phyloP scores from a whole-genome alignment of 805 yeast species.

The Novakomyces olei region DNA sequence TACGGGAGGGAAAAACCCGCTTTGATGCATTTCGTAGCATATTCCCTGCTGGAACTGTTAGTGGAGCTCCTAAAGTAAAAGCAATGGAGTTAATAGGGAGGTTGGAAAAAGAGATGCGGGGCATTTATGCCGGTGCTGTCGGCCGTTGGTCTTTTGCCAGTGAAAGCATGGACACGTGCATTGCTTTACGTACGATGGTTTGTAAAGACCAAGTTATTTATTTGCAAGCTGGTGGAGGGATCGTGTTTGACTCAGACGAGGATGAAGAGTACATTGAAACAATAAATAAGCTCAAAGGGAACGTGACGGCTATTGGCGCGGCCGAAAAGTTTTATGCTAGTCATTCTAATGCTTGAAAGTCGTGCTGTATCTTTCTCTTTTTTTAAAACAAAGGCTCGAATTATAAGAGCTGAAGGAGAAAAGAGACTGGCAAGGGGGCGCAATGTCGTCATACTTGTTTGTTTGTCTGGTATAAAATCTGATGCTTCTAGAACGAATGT shows the following conservation, averaged over 20 bases:
- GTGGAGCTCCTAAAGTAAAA: slow-evolving; percentile 93
- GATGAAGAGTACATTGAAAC: slow-evolving; percentile 90
- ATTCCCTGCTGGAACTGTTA: slow-evolving; percentile 97
- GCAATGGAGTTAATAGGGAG: slow-evolving; percentile 92
- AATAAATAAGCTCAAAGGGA: slow-evolving; percentile 90
- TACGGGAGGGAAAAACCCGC: slow-evolving; percentile 63
- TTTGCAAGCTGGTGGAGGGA: slow-evolving; percentile 97
- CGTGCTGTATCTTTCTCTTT: too few relatives aligned
- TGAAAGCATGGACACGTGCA: slow-evolving; percentile 90
- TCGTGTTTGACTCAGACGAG: slow-evolving; percentile 85
- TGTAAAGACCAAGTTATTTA: slow-evolving; percentile 76
- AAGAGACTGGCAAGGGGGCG: too few relatives aligned
- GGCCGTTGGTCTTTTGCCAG: slow-evolving; percentile 96
- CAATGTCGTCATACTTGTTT: too few relatives aligned
- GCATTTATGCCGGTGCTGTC: slow-evolving; percentile 96
- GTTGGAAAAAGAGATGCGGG: slow-evolving; percentile 76
- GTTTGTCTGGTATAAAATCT: too few relatives aligned
- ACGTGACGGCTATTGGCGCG: slow-evolving; percentile 70
- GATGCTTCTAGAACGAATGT: too few relatives aligned
- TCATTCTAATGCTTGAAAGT: too few relatives aligned
- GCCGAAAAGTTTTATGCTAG: slow-evolving; percentile 69
- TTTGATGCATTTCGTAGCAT: slow-evolving; percentile 95
- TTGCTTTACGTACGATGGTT: slow-evolving; percentile 93
- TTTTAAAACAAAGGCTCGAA: too few relatives aligned
- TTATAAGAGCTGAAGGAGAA: too few relatives aligned